These are phyloP conservation scores for Eimeria nieschulzi DNA, from an alignment of 169 alveolate species.

Conservation along the genomic window DNA sequence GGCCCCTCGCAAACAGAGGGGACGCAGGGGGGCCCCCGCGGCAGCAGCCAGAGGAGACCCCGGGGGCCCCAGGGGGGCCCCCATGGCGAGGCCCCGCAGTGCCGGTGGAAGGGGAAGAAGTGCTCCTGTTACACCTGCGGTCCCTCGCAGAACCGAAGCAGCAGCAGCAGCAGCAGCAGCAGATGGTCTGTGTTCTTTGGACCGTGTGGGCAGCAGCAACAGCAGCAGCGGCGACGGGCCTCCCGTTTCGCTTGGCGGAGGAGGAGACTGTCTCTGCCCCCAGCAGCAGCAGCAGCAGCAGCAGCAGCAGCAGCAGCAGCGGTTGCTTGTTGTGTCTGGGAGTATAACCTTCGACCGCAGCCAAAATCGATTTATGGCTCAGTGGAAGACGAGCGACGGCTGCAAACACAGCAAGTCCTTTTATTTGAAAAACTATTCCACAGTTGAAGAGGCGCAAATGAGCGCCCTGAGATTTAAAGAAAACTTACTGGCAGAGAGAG, in stretches of 20 bases:
- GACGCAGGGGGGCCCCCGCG: too few relatives aligned
- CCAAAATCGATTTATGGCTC: conserved; percentile 85
- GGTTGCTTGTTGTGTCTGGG: conserved; percentile 81
- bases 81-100: not conserved
- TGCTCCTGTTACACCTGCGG: not conserved
- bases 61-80: conserved; percentile 1
- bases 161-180: conserved; percentile 26
- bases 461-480: conserved; percentile 75
- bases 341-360: conserved; percentile 82
- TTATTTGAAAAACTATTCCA: conserved; percentile 80
- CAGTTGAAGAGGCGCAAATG: conserved; percentile 80
- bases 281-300: conserved; percentile 26
- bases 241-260: not conserved
- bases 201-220: conserved; percentile 56
- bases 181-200: too few relatives aligned
- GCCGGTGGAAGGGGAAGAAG: too few relatives aligned
- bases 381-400: conserved; percentile 86
- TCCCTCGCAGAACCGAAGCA: not conserved
- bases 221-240: conserved; percentile 10
- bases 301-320: conserved; percentile 54
- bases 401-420: conserved; percentile 83
- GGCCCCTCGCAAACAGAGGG: too few relatives aligned
- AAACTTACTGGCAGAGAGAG: conserved; percentile 47
- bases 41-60: too few relatives aligned
- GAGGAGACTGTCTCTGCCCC: not conserved